phyloP scores from a whole-genome alignment of 495 filamentous ascomycete species.

The Pseudomonodictys pantanalensis region DNA sequence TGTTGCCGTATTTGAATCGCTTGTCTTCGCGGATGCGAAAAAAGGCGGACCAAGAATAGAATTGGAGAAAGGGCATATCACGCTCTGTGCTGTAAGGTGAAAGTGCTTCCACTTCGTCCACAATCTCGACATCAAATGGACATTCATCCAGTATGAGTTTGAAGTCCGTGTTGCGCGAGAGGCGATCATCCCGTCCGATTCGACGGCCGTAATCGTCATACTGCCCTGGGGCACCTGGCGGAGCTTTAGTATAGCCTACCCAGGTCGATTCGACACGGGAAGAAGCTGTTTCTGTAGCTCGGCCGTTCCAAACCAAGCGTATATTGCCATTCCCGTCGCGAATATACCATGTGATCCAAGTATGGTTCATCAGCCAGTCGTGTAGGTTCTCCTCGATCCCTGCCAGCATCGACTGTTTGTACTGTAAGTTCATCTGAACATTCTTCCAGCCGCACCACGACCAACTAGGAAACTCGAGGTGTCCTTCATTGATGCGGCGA shows the following conservation, averaged over 20 bases:
- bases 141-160: too few species aligned
- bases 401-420: conserved; percentile 24
- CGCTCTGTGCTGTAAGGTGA: too few species aligned
- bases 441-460: conserved; percentile 42
- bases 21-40: conserved; percentile 6
- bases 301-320: conserved; percentile 34
- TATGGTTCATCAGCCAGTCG: conserved; percentile 41
- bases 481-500: background rate
- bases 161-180: too few species aligned
- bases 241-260: background rate
- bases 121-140: too few species aligned
- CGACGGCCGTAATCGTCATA: conserved; percentile 14
- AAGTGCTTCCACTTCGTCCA: too few species aligned
- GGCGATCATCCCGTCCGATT: too few species aligned
- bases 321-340: conserved; percentile 38
- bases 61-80: too few species aligned
- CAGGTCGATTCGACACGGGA: background rate
- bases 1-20: too few species aligned
- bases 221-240: conserved; percentile 6
- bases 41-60: conserved; percentile 36
- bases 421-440: conserved; percentile 30
- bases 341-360: conserved; percentile 44
- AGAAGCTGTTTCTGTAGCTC: background rate
- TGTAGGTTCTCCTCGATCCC: conserved; percentile 35
- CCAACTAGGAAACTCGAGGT: conserved; percentile 37